Base-by-base conservation (phyloP, 805 yeast genomes). In the Candida dendrica region DNA sequence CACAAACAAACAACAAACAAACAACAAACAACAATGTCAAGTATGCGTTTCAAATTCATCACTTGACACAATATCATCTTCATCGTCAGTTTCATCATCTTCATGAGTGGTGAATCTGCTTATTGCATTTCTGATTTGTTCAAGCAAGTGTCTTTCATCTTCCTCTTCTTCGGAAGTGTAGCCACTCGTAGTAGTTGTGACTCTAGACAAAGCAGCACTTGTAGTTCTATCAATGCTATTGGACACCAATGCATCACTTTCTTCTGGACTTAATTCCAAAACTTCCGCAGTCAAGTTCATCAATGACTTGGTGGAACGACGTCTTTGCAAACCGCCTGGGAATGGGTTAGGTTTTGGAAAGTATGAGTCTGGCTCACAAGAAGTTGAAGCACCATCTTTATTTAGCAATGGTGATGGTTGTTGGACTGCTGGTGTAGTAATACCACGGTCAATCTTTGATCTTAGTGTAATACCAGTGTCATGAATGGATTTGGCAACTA, bases 401-500 rank as follows among this genome's bases (percentile, higher is more conserved):
- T 27, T 27, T 27, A 27, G 4, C 13, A 8, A 9, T 9, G 30
- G 13, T 10, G 13, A 13, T 18, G 72, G 56, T 47, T 80, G 45
- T 11, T 27, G 17, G 39, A 34, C n/a, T n/a, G n/a, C n/a, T 24
- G 51, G 50, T 42, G 43, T 47, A 43, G 36, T 35, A 32, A 32
- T 32, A 47, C 36, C 15, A 20, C 34, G 20, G 19, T 36, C 38
- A 8, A 10, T 32, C 26, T 30, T 37, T 2, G 39, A 37, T 30
- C 34, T 64, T 57, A 81, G 78, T 0, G 87, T 74, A 37, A 79
- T 73, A 45, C 96, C 96, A 36, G 85, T 84, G 64, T 90, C 91
- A 58, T 85, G 93, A 56, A 90, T 86, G 77, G 89, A 78, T 64
- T 91, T 84, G 35, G 95, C 95, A 40, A 88, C 93, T 37, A 90